phyloP scores from a whole-genome alignment of 2,329 filamentous ascomycete species.

The Claviceps maximensis region DNA sequence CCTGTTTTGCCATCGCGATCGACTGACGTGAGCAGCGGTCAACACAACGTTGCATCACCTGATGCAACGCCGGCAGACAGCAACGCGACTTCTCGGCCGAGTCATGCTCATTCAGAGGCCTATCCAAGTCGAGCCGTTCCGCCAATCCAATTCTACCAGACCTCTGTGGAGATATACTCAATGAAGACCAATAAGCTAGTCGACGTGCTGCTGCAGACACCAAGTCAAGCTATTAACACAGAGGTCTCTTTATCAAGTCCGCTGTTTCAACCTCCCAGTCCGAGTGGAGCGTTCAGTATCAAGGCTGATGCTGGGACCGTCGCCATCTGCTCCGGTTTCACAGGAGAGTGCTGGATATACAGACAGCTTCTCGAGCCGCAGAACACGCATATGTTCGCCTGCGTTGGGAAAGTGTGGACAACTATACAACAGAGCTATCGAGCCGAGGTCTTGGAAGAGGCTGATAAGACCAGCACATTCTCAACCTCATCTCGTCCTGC shows the following conservation, averaged over 20 bases:
- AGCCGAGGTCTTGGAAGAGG: constrained; percentile 33
- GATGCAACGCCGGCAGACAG: constrained; percentile 26
- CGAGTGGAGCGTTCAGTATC: constrained; percentile 60
- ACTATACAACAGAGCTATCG: constrained; percentile 52
- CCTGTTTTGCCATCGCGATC: constrained; percentile 40
- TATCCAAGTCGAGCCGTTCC: constrained; percentile 21
- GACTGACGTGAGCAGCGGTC: constrained; percentile 22
- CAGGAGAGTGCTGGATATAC: constrained; percentile 79
- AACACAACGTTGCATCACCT: constrained; percentile 25
- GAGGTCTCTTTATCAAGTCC: constrained; percentile 43
- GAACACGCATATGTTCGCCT: constrained; percentile 40
- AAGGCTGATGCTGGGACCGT: constrained; percentile 60
- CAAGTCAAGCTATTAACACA: constrained; percentile 45
- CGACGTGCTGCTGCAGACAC: constrained; percentile 59
- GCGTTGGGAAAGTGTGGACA: constrained; percentile 87
- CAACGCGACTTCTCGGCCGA: constrained; percentile 27
- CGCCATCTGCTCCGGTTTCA: constrained; percentile 63
- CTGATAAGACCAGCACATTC: constrained; percentile 25
- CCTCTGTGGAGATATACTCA: constrained; percentile 80
- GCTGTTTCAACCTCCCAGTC: constrained; percentile 53
- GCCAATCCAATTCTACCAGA: constrained; percentile 58
- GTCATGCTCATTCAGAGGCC: constrained; percentile 24
- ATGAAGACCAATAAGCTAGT: constrained; percentile 60
- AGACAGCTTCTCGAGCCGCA: constrained; percentile 31
- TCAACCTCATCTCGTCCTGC: constrained; percentile 16